Conservation (phyloP, 805 yeast genomes). For the Candida lessepsii region DNA sequence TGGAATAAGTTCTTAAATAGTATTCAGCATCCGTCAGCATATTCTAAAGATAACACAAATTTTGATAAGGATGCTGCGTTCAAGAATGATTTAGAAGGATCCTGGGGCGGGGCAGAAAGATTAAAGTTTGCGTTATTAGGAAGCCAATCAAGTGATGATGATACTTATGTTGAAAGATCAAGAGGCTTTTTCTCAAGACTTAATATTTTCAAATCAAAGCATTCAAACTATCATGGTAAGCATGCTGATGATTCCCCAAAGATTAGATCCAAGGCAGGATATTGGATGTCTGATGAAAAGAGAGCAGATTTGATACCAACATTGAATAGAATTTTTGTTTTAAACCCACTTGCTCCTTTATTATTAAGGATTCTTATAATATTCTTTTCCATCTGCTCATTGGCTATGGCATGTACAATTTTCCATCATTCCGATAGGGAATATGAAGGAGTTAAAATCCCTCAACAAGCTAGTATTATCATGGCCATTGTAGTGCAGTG, state of each 20-base stretch:
- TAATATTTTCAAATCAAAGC: conserved; percentile 1
- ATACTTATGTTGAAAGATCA: conserved; percentile 18
- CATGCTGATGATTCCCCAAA: conserved; percentile 28
- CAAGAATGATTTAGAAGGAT: conserved; percentile 44
- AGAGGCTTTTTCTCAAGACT: conserved; percentile 4
- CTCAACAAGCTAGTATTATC: conserved; percentile 84
- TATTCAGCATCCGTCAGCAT: conserved; percentile 43
- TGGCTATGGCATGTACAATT: conserved; percentile 69
- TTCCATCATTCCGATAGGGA: conserved; percentile 37
- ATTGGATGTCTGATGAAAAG: conserved; percentile 66
- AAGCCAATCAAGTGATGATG: conserved; percentile 28
- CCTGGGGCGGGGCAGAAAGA: conserved; percentile 74
- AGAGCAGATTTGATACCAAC: conserved; percentile 64
- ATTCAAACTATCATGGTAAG: conserved; percentile 7
- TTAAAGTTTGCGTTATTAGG: conserved; percentile 53
- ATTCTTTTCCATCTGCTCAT: conserved; percentile 60
- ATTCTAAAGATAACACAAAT: conserved; percentile 27
- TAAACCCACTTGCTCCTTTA: conserved; percentile 80
- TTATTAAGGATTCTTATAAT: conserved; percentile 55
- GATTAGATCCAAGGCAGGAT: conserved; percentile 57
- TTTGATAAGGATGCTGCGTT: conserved; percentile 24
- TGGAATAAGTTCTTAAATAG: conserved; percentile 54
- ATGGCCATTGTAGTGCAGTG: conserved; percentile 89
- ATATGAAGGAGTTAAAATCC: conserved; percentile 39
- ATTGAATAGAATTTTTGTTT: conserved; percentile 56